Percentiles rank a stretch among this genome's conserved stretches.
Evolutionary conservation across 495 filamentous ascomycete species (phyloP).

Genomic region (Lasiosphaeria hispida): DNA sequence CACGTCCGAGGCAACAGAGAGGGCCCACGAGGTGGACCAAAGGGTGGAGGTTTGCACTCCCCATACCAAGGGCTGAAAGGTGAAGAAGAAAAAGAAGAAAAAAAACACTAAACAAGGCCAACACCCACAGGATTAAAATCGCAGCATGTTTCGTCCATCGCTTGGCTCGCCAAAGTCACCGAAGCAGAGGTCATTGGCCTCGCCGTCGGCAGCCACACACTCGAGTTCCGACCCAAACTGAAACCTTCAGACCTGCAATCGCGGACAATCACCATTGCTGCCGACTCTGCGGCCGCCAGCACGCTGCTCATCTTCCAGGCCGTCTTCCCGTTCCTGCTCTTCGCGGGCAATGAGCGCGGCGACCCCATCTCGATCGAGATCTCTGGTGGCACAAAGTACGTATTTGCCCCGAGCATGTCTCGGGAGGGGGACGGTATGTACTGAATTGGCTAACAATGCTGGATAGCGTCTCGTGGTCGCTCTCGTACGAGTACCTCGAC

Average conservation of each 20-base stretch:
- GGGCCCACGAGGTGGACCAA: slow-evolving; percentile 36
- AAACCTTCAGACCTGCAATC: slow-evolving; percentile 37
- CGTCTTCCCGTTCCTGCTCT: slow-evolving; percentile 73
- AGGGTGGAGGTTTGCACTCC: too few species aligned
- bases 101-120: neutral
- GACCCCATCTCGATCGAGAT: slow-evolving; percentile 58
- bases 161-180: slow-evolving; percentile 64
- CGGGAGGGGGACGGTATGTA: too few species aligned
- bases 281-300: slow-evolving; percentile 46
- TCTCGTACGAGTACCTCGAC: slow-evolving; percentile 71
- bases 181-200: slow-evolving; percentile 53
- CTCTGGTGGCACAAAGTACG: slow-evolving; percentile 69
- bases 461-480: slow-evolving; percentile 55
- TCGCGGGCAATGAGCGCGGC: slow-evolving; percentile 44
- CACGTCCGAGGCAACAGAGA: slow-evolving; percentile 68
- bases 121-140: slow-evolving; percentile 62
- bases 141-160: slow-evolving; percentile 68
- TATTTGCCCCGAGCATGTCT: too few species aligned
- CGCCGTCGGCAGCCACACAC: slow-evolving; percentile 50
- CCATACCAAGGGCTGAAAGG: slow-evolving; percentile 23
- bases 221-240: slow-evolving; percentile 50
- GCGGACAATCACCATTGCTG: slow-evolving; percentile 43
- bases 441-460: too few species aligned
- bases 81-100: neutral
- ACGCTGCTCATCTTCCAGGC: slow-evolving; percentile 78